Evolutionary conservation across 1,139 yeast genomes (phyloP).

Genomic region (Debaryomycetaceae sp.): DNA sequence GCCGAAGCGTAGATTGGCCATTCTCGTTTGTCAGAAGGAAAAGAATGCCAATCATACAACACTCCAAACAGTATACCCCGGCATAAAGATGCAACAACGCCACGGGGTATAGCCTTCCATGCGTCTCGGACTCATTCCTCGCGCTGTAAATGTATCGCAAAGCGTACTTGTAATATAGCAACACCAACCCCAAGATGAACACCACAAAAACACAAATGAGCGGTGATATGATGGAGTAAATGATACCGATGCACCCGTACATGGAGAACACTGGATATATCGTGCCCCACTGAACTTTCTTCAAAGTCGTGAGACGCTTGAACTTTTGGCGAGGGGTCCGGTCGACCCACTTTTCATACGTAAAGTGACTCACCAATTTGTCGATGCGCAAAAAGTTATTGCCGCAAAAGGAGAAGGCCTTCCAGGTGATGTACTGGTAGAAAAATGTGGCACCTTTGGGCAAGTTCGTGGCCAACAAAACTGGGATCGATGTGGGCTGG

Average conservation of each 20-base stretch:
- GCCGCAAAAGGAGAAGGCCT: slow-evolving; percentile 68
- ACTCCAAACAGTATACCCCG: slow-evolving; percentile 72
- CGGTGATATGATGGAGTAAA: slow-evolving; percentile 73
- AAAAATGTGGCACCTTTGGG: slow-evolving; percentile 81
- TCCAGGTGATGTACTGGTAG: slow-evolving; percentile 59
- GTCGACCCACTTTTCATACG: slow-evolving; percentile 29
- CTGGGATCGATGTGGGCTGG: slow-evolving; percentile 64
- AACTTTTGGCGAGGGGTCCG: slow-evolving; percentile 53
- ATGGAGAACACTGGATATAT: slow-evolving; percentile 67
- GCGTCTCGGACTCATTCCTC: slow-evolving; percentile 47
- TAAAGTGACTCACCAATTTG: slow-evolving; percentile 28
- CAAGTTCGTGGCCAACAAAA: slow-evolving; percentile 58
- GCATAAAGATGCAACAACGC: slow-evolving; percentile 68
- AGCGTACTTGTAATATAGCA: slow-evolving; percentile 60
- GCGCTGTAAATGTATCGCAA: slow-evolving; percentile 43
- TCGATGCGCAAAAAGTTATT: slow-evolving; percentile 49
- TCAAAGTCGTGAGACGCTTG: slow-evolving; percentile 29
- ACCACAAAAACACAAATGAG: slow-evolving; percentile 54
- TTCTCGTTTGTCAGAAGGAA: slow-evolving; percentile 41
- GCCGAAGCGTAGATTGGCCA: slow-evolving; percentile 21
- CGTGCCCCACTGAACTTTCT: slow-evolving; percentile 62
- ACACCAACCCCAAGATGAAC: slow-evolving; percentile 44
- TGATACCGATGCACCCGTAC: slow-evolving; percentile 64
- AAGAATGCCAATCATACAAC: slow-evolving; percentile 66
- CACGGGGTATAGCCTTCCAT: slow-evolving; percentile 59